Conservation (phyloP, 1,139 yeast genomes). For the Kodamaea sp. region DNA sequence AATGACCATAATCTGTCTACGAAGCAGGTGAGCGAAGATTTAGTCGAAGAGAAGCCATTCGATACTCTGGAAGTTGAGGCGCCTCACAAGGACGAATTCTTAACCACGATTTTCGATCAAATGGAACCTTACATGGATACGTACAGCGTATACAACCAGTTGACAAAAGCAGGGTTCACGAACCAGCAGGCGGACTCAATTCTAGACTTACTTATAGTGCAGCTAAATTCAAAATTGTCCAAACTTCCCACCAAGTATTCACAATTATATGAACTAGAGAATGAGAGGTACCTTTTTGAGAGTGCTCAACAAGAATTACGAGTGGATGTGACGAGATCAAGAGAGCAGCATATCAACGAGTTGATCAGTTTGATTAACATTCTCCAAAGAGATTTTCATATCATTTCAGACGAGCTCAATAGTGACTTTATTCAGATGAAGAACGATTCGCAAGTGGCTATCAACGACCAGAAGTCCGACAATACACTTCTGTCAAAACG, state of each 20-base stretch:
- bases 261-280: slow-evolving; percentile 73
- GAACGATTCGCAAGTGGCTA: slow-evolving; percentile 80
- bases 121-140: slow-evolving; percentile 57
- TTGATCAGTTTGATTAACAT: slow-evolving; percentile 66
- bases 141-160: slow-evolving; percentile 43
- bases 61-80: slow-evolving; percentile 2
- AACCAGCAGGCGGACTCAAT: slow-evolving; percentile 55
- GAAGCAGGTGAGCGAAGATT: slow-evolving; percentile 1
- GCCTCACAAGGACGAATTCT: slow-evolving; percentile 9
- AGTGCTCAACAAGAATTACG: slow-evolving; percentile 89
- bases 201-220: slow-evolving; percentile 49
- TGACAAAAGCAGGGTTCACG: slow-evolving; percentile 51
- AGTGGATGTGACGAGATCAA: slow-evolving; percentile 72
- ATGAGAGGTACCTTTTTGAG: slow-evolving; percentile 83
- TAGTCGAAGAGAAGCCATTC: too few species aligned
- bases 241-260: slow-evolving; percentile 61
- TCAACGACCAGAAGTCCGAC: slow-evolving; percentile 84
- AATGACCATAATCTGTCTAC: neutral
- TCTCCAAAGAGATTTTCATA: slow-evolving; percentile 70
- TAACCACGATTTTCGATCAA: slow-evolving; percentile 32
- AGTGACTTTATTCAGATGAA: slow-evolving; percentile 65
- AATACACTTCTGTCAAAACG: slow-evolving; percentile 76
- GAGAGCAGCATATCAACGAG: slow-evolving; percentile 73
- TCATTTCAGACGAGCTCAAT: slow-evolving; percentile 74
- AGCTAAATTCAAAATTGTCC: slow-evolving; percentile 55